Evolutionary conservation across 371 early-diverging fungal genomes (phyloP).

Genomic region (Mucor piriformis): DNA sequence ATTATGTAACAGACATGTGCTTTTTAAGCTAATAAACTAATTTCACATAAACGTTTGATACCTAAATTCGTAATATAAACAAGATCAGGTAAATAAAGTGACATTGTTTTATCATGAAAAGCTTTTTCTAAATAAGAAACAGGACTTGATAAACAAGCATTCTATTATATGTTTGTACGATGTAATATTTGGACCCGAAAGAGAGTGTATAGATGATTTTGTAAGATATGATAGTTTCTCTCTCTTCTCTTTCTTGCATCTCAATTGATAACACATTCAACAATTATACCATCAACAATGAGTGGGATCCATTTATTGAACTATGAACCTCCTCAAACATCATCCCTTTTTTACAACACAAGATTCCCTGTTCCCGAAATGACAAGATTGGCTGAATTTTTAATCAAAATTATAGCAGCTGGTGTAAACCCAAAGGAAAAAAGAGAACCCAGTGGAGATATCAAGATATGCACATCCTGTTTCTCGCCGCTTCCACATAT

Average conservation of each 20-base stretch:
- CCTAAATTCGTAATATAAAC: no score
- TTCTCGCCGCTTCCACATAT: conserved; percentile 20
- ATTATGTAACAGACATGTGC: no score
- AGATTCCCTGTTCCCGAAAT: conserved; percentile 27
- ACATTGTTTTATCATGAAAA: no score
- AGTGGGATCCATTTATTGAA: conserved; percentile 37
- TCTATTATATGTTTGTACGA: no score
- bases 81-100: no score
- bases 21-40: no score
- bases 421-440: conserved; percentile 69
- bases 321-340: conserved; percentile 24
- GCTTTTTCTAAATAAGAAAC: no score
- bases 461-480: background rate
- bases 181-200: no score
- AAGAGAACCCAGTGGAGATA: conserved; percentile 40
- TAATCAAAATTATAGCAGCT: conserved; percentile 57
- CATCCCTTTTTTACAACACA: conserved; percentile 33
- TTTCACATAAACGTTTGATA: no score
- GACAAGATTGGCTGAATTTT: conserved; percentile 32
- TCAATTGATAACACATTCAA: background rate
- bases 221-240: no score
- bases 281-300: conserved; percentile 20
- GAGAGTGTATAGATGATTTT: no score
- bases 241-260: background rate
- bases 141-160: no score